Evolutionary conservation across 306 rosid genomes (phyloP).

Genomic region (Crataegus laevigata): DNA sequence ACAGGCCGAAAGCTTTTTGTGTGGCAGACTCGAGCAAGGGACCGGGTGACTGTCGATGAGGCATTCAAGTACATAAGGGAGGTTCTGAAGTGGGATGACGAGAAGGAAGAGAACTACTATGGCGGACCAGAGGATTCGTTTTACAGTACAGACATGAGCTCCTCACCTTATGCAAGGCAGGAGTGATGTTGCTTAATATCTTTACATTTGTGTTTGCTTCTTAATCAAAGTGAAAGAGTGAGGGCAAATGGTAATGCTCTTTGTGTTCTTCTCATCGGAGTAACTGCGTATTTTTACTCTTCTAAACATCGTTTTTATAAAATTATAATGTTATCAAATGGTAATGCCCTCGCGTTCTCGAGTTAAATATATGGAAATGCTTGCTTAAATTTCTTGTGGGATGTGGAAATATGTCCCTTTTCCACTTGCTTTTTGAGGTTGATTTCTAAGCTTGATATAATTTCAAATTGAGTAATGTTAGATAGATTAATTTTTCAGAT

Average conservation of each 20-base stretch:
- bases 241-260: slow-evolving; percentile 22
- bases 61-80: slow-evolving; percentile 87
- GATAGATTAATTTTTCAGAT: no score
- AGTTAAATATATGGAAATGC: no score
- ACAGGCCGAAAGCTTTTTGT: slow-evolving; percentile 70
- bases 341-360: no score
- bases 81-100: slow-evolving; percentile 97
- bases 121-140: slow-evolving; percentile 86
- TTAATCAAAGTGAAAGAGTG: not conserved
- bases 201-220: not conserved
- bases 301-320: not conserved
- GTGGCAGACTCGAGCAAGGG: slow-evolving; percentile 84
- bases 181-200: slow-evolving; percentile 26
- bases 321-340: not conserved
- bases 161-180: slow-evolving; percentile 73
- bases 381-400: no score
- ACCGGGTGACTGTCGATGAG: slow-evolving; percentile 66
- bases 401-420: no score
- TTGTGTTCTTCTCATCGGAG: not conserved
- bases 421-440: no score
- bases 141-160: slow-evolving; percentile 89
- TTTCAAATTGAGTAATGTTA: no score
- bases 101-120: slow-evolving; percentile 69
- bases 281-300: not conserved
- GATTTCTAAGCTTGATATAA: no score